These are phyloP conservation scores for Gautieria morchelliformis DNA, from an alignment of 768 basidiomycete species.

Conservation along the genomic window DNA sequence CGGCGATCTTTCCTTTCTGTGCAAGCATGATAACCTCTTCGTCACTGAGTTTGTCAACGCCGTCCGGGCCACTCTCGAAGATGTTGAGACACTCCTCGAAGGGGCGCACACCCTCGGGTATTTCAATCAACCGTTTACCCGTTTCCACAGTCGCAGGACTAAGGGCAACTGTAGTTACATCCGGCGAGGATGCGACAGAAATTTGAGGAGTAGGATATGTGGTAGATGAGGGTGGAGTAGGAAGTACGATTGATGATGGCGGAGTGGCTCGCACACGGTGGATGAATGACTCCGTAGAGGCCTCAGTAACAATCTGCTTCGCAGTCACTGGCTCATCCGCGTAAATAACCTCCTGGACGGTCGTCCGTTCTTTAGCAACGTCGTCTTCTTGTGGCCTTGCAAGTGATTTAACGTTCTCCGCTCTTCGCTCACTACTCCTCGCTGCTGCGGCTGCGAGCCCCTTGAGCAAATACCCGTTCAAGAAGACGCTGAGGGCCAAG, in stretches of 20 bases:
- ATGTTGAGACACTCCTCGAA: conserved; percentile 74
- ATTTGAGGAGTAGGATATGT: conserved; percentile 16
- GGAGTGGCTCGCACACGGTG: neutral
- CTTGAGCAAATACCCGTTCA: conserved; percentile 92
- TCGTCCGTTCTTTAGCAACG: conserved; percentile 9
- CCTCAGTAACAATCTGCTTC: neutral
- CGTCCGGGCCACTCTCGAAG: conserved; percentile 64
- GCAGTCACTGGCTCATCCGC: neutral
- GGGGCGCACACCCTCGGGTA: conserved; percentile 30
- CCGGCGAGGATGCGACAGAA: conserved; percentile 14
- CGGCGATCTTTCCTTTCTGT: conserved; percentile 86
- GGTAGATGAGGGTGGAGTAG: neutral
- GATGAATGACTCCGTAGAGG: neutral
- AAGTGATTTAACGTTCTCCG: neutral
- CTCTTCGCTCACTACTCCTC: neutral
- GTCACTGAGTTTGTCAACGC: conserved; percentile 63
- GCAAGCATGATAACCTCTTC: conserved; percentile 86
- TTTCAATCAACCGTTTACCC: neutral
- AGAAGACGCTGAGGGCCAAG: conserved; percentile 72
- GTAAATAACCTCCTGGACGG: neutral
- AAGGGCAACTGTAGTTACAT: neutral
- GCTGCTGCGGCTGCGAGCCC: conserved; percentile 56
- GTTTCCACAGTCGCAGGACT: neutral
- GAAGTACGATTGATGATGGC: neutral
- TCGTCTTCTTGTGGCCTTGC: conserved; percentile 3